Base-by-base conservation (phyloP, 164 flowering plant genomes). In the Cinnamomum chago region DNA sequence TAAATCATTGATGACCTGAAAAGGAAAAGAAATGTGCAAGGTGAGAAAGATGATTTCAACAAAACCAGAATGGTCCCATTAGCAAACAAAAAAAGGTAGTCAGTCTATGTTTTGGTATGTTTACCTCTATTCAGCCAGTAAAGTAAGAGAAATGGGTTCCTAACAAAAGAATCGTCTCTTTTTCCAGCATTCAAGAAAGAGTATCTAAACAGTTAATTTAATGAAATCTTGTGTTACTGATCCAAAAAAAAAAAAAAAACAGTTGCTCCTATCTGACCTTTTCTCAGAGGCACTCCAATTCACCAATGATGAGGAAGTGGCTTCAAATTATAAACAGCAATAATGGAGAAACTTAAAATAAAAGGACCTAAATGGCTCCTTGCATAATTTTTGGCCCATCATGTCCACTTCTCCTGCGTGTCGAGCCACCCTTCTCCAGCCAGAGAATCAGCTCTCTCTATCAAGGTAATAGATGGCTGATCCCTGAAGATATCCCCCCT, bases 1-100 rank as follows among this genome's bases (percentile, higher is more conserved):
- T 80, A 92, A 85, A 77, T 92, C 97, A 83, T 92, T 92, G 70
- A 92, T 89, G 75, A 92, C 97, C 97, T 92, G 84, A 28, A 73
- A 76, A 73, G 28, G 62, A 58, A 66, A 70, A 12, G 6, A 71
- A 72, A 65, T 24, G 10, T 55, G 18, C n/a, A 55, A 55, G 60
- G 7, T 2, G 18, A 14, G n/a, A 55, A 55, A 55, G 60, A 55
- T 3, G 20, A 55, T 55, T 20, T n/a, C 60, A 55, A 55, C 60
- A 55, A 20, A 55, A 5, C 12, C 60, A 15, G 18, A 55, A 55
- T 55, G 18, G 60, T 55, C 60, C 60, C n/a, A 55, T 20, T 14
- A 55, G 20, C 60, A 55, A 20, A 55, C 12, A 15, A 6, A 17
- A 55, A 20, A 55, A 55, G n/a, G n/a, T 15, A 17, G 7, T 55